Evolutionary conservation across 2,329 filamentous ascomycete genomes (phyloP), one percentile per base, ranked within the genome.

Genomic region (Geosmithia putterillii): DNA sequence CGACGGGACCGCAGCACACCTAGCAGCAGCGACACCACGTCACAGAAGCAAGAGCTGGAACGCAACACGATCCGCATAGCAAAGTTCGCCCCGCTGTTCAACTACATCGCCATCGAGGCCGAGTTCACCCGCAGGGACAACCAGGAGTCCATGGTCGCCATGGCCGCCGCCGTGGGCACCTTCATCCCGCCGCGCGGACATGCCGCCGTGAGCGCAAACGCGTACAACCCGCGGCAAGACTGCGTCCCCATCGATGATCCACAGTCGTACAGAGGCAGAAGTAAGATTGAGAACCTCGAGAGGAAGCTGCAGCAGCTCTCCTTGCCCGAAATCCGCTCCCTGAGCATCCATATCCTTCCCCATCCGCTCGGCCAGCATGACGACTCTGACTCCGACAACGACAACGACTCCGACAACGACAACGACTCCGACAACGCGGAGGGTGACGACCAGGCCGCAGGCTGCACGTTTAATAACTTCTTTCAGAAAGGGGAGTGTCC

Each of bases 61-160:
- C 28, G 22, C 46, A 52, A 20, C 51, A 50, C 5, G 41, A 61
- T 68, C 20, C 53, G 62, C 43, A 44, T 59, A 3, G 43, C 46
- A 10, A 60, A 60, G 36, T 65, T 66, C 45, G 58, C 60, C 7
- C 52, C 57, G 17, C 50, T 66, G 18, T 58, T 74, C 32, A 63
- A 68, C 2, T 54, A 58, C 39, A 51, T 73, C 42, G 54, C 54
- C 42, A 55, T 75, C 36, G 59, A 65, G 35, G 60, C 71, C 1
- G 64, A 72, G 42, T 49, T 54, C 7, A 69, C 65, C 46, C 63
- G 68, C 5, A 14, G 4, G 15, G 55, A 49, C 41, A 44, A 46
- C 0, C n/a, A 35, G 3, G 40, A 47, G 3, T 58, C 57, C 0
- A 54, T 51, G 42, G 32, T 46, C 1, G 51, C 51, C 42, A 60